phyloP scores from a whole-genome alignment of 768 basidiomycete species.

The Calocybe cyanea region DNA sequence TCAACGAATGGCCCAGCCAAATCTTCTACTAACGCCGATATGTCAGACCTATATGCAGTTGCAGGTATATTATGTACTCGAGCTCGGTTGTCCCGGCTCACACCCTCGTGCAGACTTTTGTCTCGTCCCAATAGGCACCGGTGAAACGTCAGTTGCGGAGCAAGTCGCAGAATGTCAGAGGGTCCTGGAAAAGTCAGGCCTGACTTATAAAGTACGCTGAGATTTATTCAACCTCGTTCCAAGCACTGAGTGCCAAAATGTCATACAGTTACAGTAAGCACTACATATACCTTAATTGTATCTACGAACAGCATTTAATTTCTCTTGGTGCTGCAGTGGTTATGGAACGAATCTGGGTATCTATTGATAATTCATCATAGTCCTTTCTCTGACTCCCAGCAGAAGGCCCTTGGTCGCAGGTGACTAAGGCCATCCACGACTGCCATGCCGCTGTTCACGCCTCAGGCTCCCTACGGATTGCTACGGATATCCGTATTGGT shows the following conservation, averaged over 20 bases:
- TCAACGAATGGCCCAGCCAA: not conserved
- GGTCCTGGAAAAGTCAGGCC: conserved; percentile 77
- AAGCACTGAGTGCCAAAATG: not conserved
- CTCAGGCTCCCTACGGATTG: conserved; percentile 69
- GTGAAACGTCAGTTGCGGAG: conserved; percentile 70
- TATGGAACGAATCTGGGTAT: conserved; percentile 89
- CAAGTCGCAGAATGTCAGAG: conserved; percentile 81
- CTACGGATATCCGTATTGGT: conserved; percentile 94
- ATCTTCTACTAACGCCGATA: conserved; percentile 2
- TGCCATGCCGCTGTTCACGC: conserved; percentile 87
- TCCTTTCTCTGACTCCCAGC: not conserved
- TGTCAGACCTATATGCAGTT: conserved; percentile 67
- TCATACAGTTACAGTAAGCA: conserved; percentile 68
- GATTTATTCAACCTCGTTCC: not conserved
- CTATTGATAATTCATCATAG: not conserved
- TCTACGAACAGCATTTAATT: not conserved
- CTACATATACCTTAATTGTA: not conserved
- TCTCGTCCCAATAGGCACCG: conserved; percentile 82
- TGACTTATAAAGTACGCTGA: conserved; percentile 67
- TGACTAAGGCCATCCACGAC: conserved; percentile 83
- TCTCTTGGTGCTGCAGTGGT: conserved; percentile 43
- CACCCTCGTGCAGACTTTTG: conserved; percentile 64
- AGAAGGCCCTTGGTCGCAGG: conserved; percentile 86
- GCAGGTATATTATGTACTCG: conserved; percentile 45
- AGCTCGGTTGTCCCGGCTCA: not conserved